phyloP scores from a whole-genome alignment of 1,139 yeast species.

The Hansenula lynferdii region DNA sequence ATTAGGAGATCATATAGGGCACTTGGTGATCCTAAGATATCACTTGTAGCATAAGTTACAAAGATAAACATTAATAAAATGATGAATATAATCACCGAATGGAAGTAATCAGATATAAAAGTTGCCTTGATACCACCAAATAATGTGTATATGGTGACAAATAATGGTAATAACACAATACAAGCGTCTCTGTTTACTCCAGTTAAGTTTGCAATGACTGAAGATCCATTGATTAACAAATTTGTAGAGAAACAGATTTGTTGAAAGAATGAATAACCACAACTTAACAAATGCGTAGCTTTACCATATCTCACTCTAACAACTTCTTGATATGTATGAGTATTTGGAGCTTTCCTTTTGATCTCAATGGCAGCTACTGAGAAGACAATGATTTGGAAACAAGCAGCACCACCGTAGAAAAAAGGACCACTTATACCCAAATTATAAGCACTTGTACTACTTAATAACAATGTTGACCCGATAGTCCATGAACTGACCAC shows the following conservation, averaged over 20 bases:
- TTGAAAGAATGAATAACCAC: slow-evolving; percentile 28
- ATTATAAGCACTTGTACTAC: slow-evolving; percentile 31
- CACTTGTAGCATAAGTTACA: slow-evolving; percentile 24
- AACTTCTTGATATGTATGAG: slow-evolving; percentile 51
- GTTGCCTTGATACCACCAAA: slow-evolving; percentile 49
- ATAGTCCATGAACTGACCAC: slow-evolving; percentile 43
- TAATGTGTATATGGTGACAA: slow-evolving; percentile 43
- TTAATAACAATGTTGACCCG: slow-evolving; percentile 32
- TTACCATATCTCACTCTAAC: slow-evolving; percentile 47
- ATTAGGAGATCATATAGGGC: slow-evolving; percentile 29
- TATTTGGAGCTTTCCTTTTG: slow-evolving; percentile 49
- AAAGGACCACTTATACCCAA: slow-evolving; percentile 60
- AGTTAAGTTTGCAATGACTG: slow-evolving; percentile 29
- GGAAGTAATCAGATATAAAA: slow-evolving; percentile 35
- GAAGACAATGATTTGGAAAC: slow-evolving; percentile 47
- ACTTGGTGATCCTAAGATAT: slow-evolving; percentile 29
- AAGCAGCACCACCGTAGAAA: slow-evolving; percentile 43
- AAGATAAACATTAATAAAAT: slow-evolving; percentile 28
- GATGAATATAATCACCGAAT: slow-evolving; percentile 36
- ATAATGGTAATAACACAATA: slow-evolving; percentile 43
- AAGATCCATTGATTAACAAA: slow-evolving; percentile 38
- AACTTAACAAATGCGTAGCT: slow-evolving; percentile 26
- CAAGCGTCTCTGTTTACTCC: slow-evolving; percentile 45
- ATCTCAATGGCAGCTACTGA: slow-evolving; percentile 51
- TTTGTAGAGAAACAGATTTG: slow-evolving; percentile 31